These are phyloP conservation scores for Tolypocladium ophioglossoides DNA, from an alignment of 2,329 filamentous ascomycete genomes.

Conservation along the genomic window DNA sequence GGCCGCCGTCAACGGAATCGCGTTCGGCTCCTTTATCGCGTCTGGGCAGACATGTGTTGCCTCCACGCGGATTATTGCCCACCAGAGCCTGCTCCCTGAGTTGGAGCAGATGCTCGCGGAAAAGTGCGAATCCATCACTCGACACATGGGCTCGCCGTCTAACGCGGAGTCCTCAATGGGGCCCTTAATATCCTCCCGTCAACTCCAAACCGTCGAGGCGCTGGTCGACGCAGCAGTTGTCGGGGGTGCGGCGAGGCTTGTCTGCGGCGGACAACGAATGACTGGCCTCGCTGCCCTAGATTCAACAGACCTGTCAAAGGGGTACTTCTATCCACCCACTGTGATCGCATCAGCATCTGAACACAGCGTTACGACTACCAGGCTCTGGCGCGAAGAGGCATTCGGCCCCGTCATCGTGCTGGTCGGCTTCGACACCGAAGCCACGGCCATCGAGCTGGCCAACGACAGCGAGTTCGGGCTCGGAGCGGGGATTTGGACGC, in stretches of 20 bases:
- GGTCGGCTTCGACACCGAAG: conserved; percentile 63
- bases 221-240: conserved; percentile 55
- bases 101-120: conserved; percentile 54
- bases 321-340: conserved; percentile 74
- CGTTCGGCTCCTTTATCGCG: conserved; percentile 45
- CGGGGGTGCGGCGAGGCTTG: conserved; percentile 24
- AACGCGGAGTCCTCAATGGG: conserved; percentile 53
- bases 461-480: conserved; percentile 70
- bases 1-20: conserved; percentile 58
- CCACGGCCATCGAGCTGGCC: conserved; percentile 57
- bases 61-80: conserved; percentile 64
- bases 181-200: conserved; percentile 47
- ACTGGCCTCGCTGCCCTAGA: conserved; percentile 36
- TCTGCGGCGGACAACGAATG: conserved; percentile 38
- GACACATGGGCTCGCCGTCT: conserved; percentile 45
- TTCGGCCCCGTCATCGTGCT: conserved; percentile 74
- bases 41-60: conserved; percentile 54
- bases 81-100: conserved; percentile 53
- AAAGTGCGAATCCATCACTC: conserved; percentile 46
- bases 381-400: conserved; percentile 70
- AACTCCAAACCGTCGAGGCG: conserved; percentile 57
- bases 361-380: conserved; percentile 54
- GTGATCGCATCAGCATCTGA: conserved; percentile 46
- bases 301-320: conserved; percentile 38
- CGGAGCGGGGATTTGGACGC: conserved; percentile 68